A percentile compares a stretch with the other conserved stretches of the same genome.
These are phyloP conservation scores for Boletus rubroflammeus DNA, from an alignment of 768 basidiomycete genomes.

Conservation along the genomic window DNA sequence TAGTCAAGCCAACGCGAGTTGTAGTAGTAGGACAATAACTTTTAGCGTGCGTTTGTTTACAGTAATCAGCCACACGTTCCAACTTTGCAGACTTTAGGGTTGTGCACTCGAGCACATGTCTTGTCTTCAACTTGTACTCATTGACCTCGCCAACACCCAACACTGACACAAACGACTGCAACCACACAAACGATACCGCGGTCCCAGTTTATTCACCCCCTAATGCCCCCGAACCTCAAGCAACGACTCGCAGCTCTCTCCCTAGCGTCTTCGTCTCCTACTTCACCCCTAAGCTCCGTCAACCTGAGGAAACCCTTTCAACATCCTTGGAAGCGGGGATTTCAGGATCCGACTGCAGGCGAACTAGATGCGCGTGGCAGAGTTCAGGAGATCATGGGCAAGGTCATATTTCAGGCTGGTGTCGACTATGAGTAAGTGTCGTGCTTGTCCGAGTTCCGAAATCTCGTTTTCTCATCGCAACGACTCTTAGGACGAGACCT, in stretches of 20 bases:
- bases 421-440: slow-evolving; percentile 80
- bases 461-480: slow-evolving; percentile 16
- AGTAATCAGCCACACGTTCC: too few relatives aligned
- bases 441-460: background rate
- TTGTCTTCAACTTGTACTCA: background rate
- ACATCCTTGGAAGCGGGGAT: slow-evolving; percentile 50
- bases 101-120: slow-evolving; percentile 11
- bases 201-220: background rate
- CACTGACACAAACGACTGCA: background rate
- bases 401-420: slow-evolving; percentile 83
- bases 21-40: too few relatives aligned
- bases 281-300: slow-evolving; percentile 29
- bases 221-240: slow-evolving; percentile 48
- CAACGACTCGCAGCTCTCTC: slow-evolving; percentile 65
- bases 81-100: slow-evolving; percentile 3
- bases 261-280: slow-evolving; percentile 48
- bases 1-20: too few relatives aligned
- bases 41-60: too few relatives aligned
- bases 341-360: slow-evolving; percentile 22
- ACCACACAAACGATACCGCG: background rate
- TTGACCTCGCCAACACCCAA: background rate
- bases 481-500: slow-evolving; percentile 65
- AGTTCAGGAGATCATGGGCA: slow-evolving; percentile 62
- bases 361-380: slow-evolving; percentile 36
- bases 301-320: slow-evolving; percentile 41